Percentiles rank a stretch among this genome's conserved stretches.
phyloP scores from a whole-genome alignment of 371 early-diverging fungal species.

The Rhizopus delemar region DNA sequence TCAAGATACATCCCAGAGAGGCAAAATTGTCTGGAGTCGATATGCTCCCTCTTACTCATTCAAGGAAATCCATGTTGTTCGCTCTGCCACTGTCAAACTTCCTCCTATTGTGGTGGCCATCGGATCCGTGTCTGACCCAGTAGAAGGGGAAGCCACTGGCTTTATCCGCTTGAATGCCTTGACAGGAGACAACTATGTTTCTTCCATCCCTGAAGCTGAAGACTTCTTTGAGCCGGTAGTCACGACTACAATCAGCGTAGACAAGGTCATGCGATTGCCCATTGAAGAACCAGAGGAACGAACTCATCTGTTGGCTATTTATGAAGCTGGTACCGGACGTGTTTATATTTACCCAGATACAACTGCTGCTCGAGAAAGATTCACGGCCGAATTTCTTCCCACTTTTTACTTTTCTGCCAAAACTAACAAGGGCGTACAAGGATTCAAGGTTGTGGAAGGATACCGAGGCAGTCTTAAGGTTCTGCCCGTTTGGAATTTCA shows the following conservation, averaged over 20 bases:
- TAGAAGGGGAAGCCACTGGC: slow-evolving; percentile 44
- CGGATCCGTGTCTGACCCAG: slow-evolving; percentile 43
- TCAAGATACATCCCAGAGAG: slow-evolving; percentile 73
- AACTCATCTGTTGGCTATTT: slow-evolving; percentile 61
- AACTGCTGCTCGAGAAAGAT: slow-evolving; percentile 47
- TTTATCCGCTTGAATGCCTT: slow-evolving; percentile 71
- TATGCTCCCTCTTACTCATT: slow-evolving; percentile 47
- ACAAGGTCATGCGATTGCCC: slow-evolving; percentile 61
- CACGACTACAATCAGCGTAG: slow-evolving; percentile 49
- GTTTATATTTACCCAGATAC: slow-evolving; percentile 66
- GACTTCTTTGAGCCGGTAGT: slow-evolving; percentile 57
- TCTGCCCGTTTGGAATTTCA: slow-evolving; percentile 59
- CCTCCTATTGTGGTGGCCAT: slow-evolving; percentile 77
- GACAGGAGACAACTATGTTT: slow-evolving; percentile 64
- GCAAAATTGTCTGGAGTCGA: slow-evolving; percentile 76
- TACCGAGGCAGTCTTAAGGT: slow-evolving; percentile 57
- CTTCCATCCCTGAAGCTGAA: slow-evolving; percentile 33
- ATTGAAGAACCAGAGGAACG: slow-evolving; percentile 71
- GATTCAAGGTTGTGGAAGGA: slow-evolving; percentile 54
- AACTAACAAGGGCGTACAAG: slow-evolving; percentile 42
- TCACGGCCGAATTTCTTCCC: slow-evolving; percentile 42
- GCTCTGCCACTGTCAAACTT: slow-evolving; percentile 66
- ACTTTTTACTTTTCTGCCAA: slow-evolving; percentile 61
- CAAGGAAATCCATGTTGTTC: slow-evolving; percentile 59
- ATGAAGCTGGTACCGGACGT: slow-evolving; percentile 62